Evolutionary conservation across 306 rosid genomes (phyloP), one percentile per base, ranked within the genome.

Genomic region (Quercus glauca): DNA sequence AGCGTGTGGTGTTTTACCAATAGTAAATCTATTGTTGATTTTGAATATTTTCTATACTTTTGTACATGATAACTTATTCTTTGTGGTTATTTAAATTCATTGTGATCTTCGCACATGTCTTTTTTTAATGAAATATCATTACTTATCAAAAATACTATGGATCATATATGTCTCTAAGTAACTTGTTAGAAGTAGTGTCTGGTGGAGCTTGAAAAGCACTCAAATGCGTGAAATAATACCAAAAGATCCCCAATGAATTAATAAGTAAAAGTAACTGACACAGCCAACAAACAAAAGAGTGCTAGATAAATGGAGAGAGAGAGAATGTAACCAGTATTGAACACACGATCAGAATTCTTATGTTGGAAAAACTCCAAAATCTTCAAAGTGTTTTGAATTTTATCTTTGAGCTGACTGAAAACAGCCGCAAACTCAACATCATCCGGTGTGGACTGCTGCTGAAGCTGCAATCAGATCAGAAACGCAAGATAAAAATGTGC

Each of bases 261-360:
- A 31, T 7, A 0, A 17, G 49, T 7, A 67, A 67, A 18, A 11
- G 5, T 59, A 35, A 17, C 25, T 33, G 3, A 33, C 51, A 19
- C 6, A 64, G n/a, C 43, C 4, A 28, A 63, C 43, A 28, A 18
- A 65, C 37, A 10, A 17, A 12, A 26, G n/a, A 4, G 31, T 61
- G 67, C 25, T 9, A 23, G 25, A 49, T 4, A 15, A 9, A 61
- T 26, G 60, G 56, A 75, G 73, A 53, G 11, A 29, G 52, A 3
- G 17, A 14, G 28, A 75, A 28, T 69, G 45, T 67, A 76, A 94
- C 99, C 99, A 79, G 98, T 91, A 86, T 83, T 84, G 84, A 95
- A 95, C 53, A 95, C 97, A 71, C 87, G 95, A 51, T 92, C 97
- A 17, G 99, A 85, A 86, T 95, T 95, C 79, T 89, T 90, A 6